A percentile compares a stretch with the other conserved stretches of the same genome.
phyloP scores from a whole-genome alignment of 192 early-diverging fungal genomes.

The Diversispora epigaea region DNA sequence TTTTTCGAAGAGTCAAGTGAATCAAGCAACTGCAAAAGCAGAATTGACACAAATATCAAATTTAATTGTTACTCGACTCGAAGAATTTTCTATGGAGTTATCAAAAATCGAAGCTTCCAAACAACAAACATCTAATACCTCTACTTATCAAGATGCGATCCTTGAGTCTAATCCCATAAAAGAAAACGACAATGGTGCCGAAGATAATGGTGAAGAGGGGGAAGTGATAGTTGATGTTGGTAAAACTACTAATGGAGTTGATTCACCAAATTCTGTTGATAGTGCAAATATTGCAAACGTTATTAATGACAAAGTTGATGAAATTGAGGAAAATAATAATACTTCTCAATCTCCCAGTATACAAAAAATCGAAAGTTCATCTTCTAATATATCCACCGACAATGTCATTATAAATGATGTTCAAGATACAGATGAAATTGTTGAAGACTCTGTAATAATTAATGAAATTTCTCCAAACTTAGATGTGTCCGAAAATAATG shows the following conservation, averaged over 20 bases:
- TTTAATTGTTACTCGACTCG: slow-evolving; percentile 43
- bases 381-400: not conserved
- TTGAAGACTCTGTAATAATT: not conserved
- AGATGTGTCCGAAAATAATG: not conserved
- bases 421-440: not conserved
- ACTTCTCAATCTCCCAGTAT: not conserved
- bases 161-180: not conserved
- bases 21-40: slow-evolving; percentile 48
- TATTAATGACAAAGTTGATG: not conserved
- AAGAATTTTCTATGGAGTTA: slow-evolving; percentile 32
- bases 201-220: not conserved
- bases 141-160: not conserved
- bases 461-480: not conserved
- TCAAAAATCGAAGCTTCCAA: slow-evolving; percentile 8
- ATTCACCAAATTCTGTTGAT: not conserved
- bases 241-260: not conserved
- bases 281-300: not conserved
- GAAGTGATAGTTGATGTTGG: not conserved
- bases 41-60: slow-evolving; percentile 51
- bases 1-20: slow-evolving; percentile 43
- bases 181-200: not conserved
- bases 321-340: not conserved
- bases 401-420: not conserved
- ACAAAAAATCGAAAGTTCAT: no score
- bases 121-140: not conserved